Base-by-base conservation (phyloP, 2,329 filamentous ascomycete genomes). In the Eutypa lata region DNA sequence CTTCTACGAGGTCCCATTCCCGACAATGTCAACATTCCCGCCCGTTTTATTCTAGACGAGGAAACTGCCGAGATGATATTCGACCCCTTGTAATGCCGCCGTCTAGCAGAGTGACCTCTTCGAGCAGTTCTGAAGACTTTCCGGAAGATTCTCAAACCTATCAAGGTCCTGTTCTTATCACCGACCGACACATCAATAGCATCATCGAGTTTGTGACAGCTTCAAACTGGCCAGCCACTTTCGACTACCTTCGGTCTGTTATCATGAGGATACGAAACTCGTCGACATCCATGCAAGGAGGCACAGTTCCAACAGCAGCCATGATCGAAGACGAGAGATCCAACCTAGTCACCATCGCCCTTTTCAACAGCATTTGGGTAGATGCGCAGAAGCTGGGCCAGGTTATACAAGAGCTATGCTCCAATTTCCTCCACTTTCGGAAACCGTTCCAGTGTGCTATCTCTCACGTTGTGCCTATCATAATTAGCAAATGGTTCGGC, bases 401-500 rank as follows among this genome's bases (percentile, higher is more conserved):
- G 19, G 65, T 88, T 49, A 79, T 88, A 37, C 83, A 87, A 59
- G 86, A 89, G 68, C 73, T 88, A 37, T 86, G 83, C 65, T 83
- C 83, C 21, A 84, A 79, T 62, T 88, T 87, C 65, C 73, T 88
- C 45, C 84, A 88, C 65, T 81, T 88, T 55, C 79, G 82, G 56
- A 85, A 82, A 59, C 68, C 78, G 0, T 84, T 83, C 61, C 86
- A 89, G 60, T 84, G 83, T 58, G 79, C 82, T 2, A 74, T 88
- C 33, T 83, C 84, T 43, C 74, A 84, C 38, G 76, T 85, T 14
- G 72, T 82, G n/a, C 84, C 86, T 6, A 68, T 87, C 48, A 70
- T 88, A 49, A 84, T 89, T 51, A 79, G 77, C 31, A 75, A 83
- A 57, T 89, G 86, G 86, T 76, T 88, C 35, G 83, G 87, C 60